Evolutionary conservation across 2,329 filamentous ascomycete species (phyloP), one percentile per base, ranked within the genome.

Genomic region (Leptographium lundbergii): DNA sequence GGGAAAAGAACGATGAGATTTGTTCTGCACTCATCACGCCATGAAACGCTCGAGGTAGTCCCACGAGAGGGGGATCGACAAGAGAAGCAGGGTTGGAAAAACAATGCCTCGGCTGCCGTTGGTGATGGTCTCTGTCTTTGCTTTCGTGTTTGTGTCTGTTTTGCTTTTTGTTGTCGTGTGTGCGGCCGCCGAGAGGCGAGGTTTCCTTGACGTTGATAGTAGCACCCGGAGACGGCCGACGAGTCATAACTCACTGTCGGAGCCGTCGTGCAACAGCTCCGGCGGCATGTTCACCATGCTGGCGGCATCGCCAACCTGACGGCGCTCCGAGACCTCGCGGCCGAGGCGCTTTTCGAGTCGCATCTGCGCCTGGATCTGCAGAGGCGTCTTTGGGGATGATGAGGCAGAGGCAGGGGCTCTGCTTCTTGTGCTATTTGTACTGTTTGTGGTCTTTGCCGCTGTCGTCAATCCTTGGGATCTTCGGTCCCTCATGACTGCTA

Each of bases 221-320:
- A 54, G 53, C 22, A n/a, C 25, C n/a, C 14, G 22, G 22, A 25
- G 32, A 17, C 29, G 53, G 29, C 11, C n/a, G 32, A 42, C 14
- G n/a, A 54, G 22, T 32, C 64, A 75, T 60, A 75, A 62, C 64
- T 74, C 67, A 62, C 66, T 69, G 59, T 73, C 69, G 48, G 68
- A 66, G 57, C 65, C 66, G 61, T 61, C 65, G 54, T 63, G 64
- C 58, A 58, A 56, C 27, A 59, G 75, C 47, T 63, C 64, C 58
- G 59, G 54, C 27, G 59, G 75, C 47, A 75, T 75, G 67, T 88
- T 85, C 66, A 92, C 79, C 76, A 91, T 80, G 69, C 83, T 84
- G 73, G 89, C 89, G 59, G 86, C 86, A 75, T 96, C 91, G 63
- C 91, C 91, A 59, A 96, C 91, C 74, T 96, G 91, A 72, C 88